Base-by-base conservation (phyloP, 768 basidiomycete genomes). In the Termitomyces sp. region DNA sequence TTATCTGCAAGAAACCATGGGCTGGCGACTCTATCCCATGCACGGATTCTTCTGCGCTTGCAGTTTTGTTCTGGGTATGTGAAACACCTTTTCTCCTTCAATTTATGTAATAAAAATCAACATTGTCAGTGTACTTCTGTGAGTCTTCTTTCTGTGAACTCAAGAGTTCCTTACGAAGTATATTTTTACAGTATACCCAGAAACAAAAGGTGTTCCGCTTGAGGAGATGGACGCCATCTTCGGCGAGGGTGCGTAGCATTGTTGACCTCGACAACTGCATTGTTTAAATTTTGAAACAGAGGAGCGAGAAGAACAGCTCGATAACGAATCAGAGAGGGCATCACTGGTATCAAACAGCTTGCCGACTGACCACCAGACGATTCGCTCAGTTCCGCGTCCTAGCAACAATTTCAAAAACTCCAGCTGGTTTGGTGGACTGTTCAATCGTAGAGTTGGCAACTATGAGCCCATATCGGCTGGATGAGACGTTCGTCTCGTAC, bases 21-120 rank as follows among this genome's bases (percentile, higher is more conserved):
- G 81, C 44, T 98, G 95, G 95, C 81, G 91, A 49, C 70, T 98
- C 56, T 97, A 98, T 74, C 92, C 93, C 0, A 95, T 98, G 93
- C 94, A 96, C 65, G 93, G 88, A 24, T 93, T 93, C 75, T 95
- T 93, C 73, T 94, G 93, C 69, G 83, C 83, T 9, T 87, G 90
- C 67, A 92, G 92, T 67, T 91, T 95, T 69, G 75, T 96, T 49
- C 76, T 94, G 46, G 90, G 85, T 86, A 68, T 65, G 76, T 72
- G 39, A 52, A 13, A 13, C 24, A 52, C 6, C 31, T 39, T 49
- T n/a, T 12, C 24, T 37, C 12, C 34, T 56, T 37, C 4, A 4
- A 33, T 22, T 3, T 30, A 22, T 56, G 22, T 36, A 46, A 64
- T 51, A 47, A 34, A 51, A 85, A 90, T 94, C 6, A 93, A 90